phyloP scores from a whole-genome alignment of 2,329 filamentous ascomycete species.

The Arthrobotrys conoides region DNA sequence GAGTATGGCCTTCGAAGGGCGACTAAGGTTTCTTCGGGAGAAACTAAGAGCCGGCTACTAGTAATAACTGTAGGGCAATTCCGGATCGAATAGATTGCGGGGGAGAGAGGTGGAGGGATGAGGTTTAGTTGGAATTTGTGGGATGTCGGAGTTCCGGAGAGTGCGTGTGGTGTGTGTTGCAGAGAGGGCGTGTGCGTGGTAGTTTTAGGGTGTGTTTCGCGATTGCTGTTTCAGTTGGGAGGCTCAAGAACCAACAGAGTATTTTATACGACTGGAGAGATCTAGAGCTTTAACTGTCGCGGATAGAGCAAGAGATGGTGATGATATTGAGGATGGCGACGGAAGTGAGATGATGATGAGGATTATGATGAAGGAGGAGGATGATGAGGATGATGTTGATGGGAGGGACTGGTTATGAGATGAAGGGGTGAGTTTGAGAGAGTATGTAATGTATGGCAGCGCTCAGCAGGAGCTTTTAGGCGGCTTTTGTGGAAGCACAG shows the following conservation, averaged over 20 bases:
- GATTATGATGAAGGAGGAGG: background rate
- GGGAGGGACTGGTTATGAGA: background rate
- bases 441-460: too few relatives aligned
- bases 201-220: slow-evolving; percentile 12
- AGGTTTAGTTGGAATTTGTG: slow-evolving; percentile 13
- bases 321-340: slow-evolving; percentile 7
- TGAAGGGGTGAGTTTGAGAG: background rate
- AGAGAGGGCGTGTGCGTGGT: background rate
- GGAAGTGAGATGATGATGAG: background rate
- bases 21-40: background rate
- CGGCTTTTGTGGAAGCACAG: slow-evolving; percentile 12
- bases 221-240: slow-evolving; percentile 25
- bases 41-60: slow-evolving; percentile 2
- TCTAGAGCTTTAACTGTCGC: background rate
- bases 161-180: background rate
- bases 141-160: slow-evolving; percentile 20
- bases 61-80: slow-evolving; percentile 2
- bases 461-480: slow-evolving; percentile 4
- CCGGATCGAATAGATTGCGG: slow-evolving; percentile 11
- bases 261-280: background rate
- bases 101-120: slow-evolving; percentile 1
- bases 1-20: slow-evolving; percentile 1
- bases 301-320: slow-evolving; percentile 1
- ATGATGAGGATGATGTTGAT: background rate
- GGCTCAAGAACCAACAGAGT: background rate